Base-by-base conservation (phyloP, 192 early-diverging fungal species). In the Gonapodya sp. region DNA sequence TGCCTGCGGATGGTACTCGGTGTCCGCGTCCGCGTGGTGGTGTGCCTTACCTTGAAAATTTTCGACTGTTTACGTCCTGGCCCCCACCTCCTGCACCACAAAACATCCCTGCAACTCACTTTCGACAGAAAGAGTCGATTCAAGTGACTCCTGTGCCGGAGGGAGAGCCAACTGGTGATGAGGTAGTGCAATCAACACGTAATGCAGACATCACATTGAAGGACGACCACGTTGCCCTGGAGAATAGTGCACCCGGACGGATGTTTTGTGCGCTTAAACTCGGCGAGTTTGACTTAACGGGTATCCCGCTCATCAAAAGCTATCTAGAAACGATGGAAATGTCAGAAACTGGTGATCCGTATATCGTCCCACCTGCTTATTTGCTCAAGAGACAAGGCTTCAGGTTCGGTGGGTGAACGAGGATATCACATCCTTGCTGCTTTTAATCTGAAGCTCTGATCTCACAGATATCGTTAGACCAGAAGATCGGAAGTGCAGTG, bases 1-100 rank as follows among this genome's bases (percentile, higher is more conserved):
- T 86, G 87, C 84, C 86, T 86, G 16, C 81, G 83, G 64, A 31
- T 35, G 31, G 1, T 24, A 24, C 78, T 18, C n/a, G 31, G 34
- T 1, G 79, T 1, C 74, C 31, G 31, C 33, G 79, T 31, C 46
- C 46, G 46, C 8, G 8, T 8, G 46, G 24, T 24, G 46, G 8
- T 24, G 24, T 64, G 8, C 46, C 46, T 24, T 64, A 64, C 24
- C 46, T 64, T 64, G 46, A 64, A 8, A 64, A 64, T 8, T 64
- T 64, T 64, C 46, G 46, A 64, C 8, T 64, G 8, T 64, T 16
- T 24, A 64, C 46, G 8, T 64, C 46, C 8, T 64, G 46, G 46
- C 46, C 46, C 8, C 46, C 46, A 8, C 46, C 46, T 64, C 46
- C 46, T 64, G 8, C 46, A 64, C 46, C 46, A 64, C 8, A 8